Evolutionary conservation across 192 early-diverging fungal genomes (phyloP), one percentile per base, ranked within the genome.

Genomic region (Coemansia sp.): DNA sequence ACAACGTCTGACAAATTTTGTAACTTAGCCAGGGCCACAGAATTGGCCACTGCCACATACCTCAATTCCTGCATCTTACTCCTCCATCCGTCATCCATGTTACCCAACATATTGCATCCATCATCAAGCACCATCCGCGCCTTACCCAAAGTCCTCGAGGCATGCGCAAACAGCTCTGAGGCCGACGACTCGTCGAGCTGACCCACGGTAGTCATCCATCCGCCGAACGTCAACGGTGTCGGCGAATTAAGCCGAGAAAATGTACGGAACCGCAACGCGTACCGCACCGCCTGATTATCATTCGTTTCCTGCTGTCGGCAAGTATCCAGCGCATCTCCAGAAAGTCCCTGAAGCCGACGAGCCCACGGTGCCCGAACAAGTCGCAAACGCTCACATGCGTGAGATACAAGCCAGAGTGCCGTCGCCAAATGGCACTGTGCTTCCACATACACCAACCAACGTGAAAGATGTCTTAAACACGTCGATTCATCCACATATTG

Each of bases 181-280:
- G 74, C 11, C 52, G 58, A 41, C 35, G 61, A 68, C 62, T 32
- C 58, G 51, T 82, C 79, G 43, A 82, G 68, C 63, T 82, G 79
- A 11, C 35, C 62, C 36, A 48, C 18, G 4, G 75, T 61, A 3
- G 61, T 61, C 20, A n/a, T 9, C 74, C 72, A 82, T 6, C 57
- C 65, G 28, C 58, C 66, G 28, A 72, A 82, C 14, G 68, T n/a
- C 68, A 76, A 58, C 5, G 69, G 62, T 14, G 74, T 64, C 8
- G 79, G 79, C 52, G 79, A 82, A 17, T 64, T 70, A 33, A 82
- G 74, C n/a, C 66, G 64, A 52, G 65, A 58, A 20, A 75, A 65
- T 2, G 60, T 72, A 1, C 79, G 71, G 71, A 82, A 76, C 51
- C 79, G 64, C 17, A 82, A 65, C 2, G 75, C 75, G 20, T 66